Evolutionary conservation across 2,329 filamentous ascomycete species (phyloP), one percentile per base, ranked within the genome.

Genomic region (Xylariales sp.): DNA sequence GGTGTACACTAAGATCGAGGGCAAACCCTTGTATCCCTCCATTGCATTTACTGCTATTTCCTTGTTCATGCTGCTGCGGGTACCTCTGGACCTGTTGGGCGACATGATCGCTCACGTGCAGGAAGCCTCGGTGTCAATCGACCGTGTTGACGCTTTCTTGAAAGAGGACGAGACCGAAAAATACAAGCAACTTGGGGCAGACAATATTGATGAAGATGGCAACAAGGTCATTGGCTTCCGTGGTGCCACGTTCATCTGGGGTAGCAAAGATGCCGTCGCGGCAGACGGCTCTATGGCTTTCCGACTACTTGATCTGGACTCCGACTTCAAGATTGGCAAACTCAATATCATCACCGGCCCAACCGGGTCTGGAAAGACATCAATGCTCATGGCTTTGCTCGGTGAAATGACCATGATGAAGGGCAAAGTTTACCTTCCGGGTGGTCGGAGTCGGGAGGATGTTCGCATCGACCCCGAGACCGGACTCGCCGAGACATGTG

Each of bases 31-130:
- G 41, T 84, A 93, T 39, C 91, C 93, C 0, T 97, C 93, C 0
- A 76, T 97, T 46, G 93, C 93, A 3, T 98, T 98, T 64, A 96
- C 93, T 2, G 89, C 93, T 27, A 82, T 98, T 40, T 97, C 93
- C 0, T 82, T 98, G 49, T 98, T 98, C 63, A 90, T 90, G 60
- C 80, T 98, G 29, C 80, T 98, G 11, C 84, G 93, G 35, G 87
- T 96, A 40, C 93, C 93, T 4, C 71, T 98, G 33, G 93, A 98
- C 61, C 91, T 97, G 65, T 76, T 98, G 40, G 93, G 93, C 38
- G 93, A 98, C 63, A 98, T 98, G 93, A 85, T 97, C 57, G 93
- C 93, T 9, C 93, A 97, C 65, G 90, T 98, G 4, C 89, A 96
- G 66, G 93, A 98, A 65, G 88, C 90, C 18, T 95, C 95, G 67